These are phyloP conservation scores for Phytophthora ramorum DNA, from an alignment of 352 stramenopile genomes.

Conservation along the genomic window DNA sequence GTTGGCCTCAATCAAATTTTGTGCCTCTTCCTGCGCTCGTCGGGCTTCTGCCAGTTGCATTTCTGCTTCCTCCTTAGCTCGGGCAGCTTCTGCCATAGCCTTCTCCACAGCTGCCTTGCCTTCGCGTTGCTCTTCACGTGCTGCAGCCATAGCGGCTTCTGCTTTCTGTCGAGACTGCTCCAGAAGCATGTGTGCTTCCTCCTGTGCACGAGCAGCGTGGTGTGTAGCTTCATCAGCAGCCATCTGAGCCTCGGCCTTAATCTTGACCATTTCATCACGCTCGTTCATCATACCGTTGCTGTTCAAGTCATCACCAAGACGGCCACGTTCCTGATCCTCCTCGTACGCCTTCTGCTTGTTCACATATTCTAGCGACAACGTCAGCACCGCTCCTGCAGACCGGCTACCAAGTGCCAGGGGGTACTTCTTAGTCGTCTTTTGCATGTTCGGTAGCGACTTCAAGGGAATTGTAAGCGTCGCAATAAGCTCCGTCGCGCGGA, in stretches of 20 bases:
- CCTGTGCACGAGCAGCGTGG: slow-evolving; percentile 70
- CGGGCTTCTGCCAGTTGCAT: slow-evolving; percentile 79
- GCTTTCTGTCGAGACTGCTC: slow-evolving; percentile 84
- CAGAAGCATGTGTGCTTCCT: slow-evolving; percentile 77
- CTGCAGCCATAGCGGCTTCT: slow-evolving; percentile 83
- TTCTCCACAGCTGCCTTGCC: slow-evolving; percentile 86
- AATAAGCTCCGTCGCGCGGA: slow-evolving; percentile 76
- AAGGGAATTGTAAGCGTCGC: slow-evolving; percentile 80
- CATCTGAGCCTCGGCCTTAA: slow-evolving; percentile 83
- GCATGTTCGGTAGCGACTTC: slow-evolving; percentile 86
- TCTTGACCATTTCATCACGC: slow-evolving; percentile 85
- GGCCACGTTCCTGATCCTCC: slow-evolving; percentile 69
- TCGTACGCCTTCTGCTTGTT: slow-evolving; percentile 86
- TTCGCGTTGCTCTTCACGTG: slow-evolving; percentile 80
- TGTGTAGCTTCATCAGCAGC: slow-evolving; percentile 81
- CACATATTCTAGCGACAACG: slow-evolving; percentile 82
- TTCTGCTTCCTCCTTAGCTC: slow-evolving; percentile 82
- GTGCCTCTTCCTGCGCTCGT: slow-evolving; percentile 78
- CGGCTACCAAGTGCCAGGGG: slow-evolving; percentile 81
- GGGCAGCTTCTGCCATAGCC: slow-evolving; percentile 82
- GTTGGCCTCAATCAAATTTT: slow-evolving; percentile 88
- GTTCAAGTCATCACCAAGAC: slow-evolving; percentile 65
- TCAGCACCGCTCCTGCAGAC: slow-evolving; percentile 79
- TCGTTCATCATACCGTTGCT: slow-evolving; percentile 74
- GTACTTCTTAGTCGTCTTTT: slow-evolving; percentile 86